Base-by-base conservation (phyloP, 768 basidiomycete genomes). In the Naematelia aurantialba region DNA sequence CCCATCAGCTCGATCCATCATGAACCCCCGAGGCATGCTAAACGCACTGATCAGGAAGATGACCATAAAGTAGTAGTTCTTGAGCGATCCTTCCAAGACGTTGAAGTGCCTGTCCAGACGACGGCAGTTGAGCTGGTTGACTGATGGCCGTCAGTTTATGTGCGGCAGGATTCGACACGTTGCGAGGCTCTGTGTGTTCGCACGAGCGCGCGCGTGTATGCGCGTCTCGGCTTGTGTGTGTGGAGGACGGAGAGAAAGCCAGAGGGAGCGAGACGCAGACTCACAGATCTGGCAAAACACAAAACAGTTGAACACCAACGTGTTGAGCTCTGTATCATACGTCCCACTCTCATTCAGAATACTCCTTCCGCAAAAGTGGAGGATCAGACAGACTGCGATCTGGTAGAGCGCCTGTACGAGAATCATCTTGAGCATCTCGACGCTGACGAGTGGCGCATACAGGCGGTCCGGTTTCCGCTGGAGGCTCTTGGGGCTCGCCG, bases 371-470 rank as follows among this genome's bases (percentile, higher is more conserved):
- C 82, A 80, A 79, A 93, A 99, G 75, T 98, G 91, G 80, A 98
- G 88, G 52, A 96, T 72, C 30, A 99, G 84, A 44, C 87, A 89
- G 74, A 94, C 79, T 60, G 79, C 76, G 67, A 87, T 88, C 76
- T 97, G 92, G 75, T 91, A 99, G 0, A 83, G 69, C 0, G 93
- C 90, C 76, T 99, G 96, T 58, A 88, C 82, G 51, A 91, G 55
- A 56, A 98, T 98, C 81, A 92, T 91, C 81, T 93, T 97, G 82
- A 91, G 87, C 96, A 98, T 99, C 70, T 96, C 82, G 52, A 88
- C 85, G 14, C 85, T 85, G 81, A 99, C 93, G 51, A 99, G 79
- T 1, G 96, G 91, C 1, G 91, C 86, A 1, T 83, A 84, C 79
- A 89, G 89, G 79, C 83, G 85, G 77, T 97, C 92, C 2, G 96